Base-by-base conservation (phyloP, 345 rosid genomes). In the Angophora floribunda region DNA sequence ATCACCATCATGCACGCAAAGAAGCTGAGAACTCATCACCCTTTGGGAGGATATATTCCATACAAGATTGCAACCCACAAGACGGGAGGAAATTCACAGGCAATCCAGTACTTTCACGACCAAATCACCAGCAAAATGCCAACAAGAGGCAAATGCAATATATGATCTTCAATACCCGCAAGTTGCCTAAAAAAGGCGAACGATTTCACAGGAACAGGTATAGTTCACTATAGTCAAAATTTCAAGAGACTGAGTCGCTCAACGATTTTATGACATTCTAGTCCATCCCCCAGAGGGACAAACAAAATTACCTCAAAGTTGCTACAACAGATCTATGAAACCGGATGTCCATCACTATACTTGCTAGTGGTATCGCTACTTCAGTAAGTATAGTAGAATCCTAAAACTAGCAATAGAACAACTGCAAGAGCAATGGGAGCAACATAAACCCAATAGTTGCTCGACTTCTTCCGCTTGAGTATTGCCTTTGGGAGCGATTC, bases 401-500 rank as follows among this genome's bases (percentile, higher is more conserved):
- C 84, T 41, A 75, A 75, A 12, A 21, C 84, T 75, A 75, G 84
- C 49, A 75, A 36, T 21, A 75, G 84, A 21, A 41, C 84, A 75
- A 75, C 84, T 5, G 84, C 49, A 6, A 75, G 49, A 75, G 82
- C 82, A 75, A 75, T 14, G 8, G 84, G 84, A 75, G 84, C 84
- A 21, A 75, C 84, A 21, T 75, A 95, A 52, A 91, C 44, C 99
- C 95, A 96, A 91, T 97, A 93, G 91, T 95, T 96, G 17, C 91
- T 91, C 7, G 96, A 86, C 94, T 94, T 96, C 91, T 94, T 97
- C 89, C 95, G 94, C 95, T 93, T 96, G 91, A 94, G 88, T 86
- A 96, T 94, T 53, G 95, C 96, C 90, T 94, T 97, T 3, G 99
- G 98, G 86, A 93, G 91, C 1, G 94, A 88, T 52, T 95, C 98